Evolutionary conservation across 2,329 filamentous ascomycete genomes (phyloP).

Genomic region (Exophiala phaeomuriformis): DNA sequence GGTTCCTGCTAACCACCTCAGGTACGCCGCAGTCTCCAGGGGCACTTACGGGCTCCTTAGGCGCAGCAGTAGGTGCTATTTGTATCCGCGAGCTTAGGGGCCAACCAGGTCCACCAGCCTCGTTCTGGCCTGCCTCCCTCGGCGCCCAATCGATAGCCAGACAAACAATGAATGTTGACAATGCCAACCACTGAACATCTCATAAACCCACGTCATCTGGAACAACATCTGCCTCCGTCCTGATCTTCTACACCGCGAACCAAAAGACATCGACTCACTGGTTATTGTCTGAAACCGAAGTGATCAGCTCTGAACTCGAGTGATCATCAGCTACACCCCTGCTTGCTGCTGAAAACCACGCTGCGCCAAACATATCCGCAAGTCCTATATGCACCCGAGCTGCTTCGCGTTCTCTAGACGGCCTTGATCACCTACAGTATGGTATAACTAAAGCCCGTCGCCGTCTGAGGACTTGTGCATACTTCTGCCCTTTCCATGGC

Average conservation of each 20-base stretch:
- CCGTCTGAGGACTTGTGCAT: neutral
- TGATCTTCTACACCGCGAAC: neutral
- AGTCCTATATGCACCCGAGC: neutral
- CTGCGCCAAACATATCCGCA: neutral
- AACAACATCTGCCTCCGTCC: neutral
- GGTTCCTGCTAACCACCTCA: neutral
- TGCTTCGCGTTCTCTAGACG: neutral
- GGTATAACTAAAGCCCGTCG: neutral
- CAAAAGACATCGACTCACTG: neutral
- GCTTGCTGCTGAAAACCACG: neutral
- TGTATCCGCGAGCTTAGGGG: too few species aligned
- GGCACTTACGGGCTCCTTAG: too few species aligned
- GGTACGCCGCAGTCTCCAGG: neutral
- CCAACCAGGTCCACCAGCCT: neutral
- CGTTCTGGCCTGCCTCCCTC: neutral
- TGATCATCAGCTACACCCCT: neutral
- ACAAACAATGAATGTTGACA: neutral
- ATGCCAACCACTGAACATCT: neutral
- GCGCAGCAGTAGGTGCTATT: too few species aligned
- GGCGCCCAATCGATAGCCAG: too few species aligned
- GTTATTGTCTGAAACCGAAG: neutral
- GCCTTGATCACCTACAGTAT: neutral
- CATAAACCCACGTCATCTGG: neutral
- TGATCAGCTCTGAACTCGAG: too few species aligned
- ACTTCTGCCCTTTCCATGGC: constrained; percentile 4